These are phyloP conservation scores for Brettanomyces bruxellensis DNA, from an alignment of 805 yeast genomes.

Conservation along the genomic window DNA sequence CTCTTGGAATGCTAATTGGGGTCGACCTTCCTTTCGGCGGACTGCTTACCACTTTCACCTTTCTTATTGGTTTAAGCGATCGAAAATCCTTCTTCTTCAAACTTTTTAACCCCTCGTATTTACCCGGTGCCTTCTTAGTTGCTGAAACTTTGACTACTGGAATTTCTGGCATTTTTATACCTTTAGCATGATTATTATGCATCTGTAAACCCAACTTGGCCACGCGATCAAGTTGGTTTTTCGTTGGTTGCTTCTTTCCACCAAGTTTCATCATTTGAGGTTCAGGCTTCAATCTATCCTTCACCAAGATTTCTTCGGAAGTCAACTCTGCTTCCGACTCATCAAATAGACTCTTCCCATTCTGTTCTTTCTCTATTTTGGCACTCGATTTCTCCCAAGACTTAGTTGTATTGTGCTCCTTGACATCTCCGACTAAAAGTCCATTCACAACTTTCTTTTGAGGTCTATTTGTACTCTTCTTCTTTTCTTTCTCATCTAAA, in stretches of 20 bases:
- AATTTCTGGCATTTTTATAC: neutral
- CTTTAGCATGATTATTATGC: slow-evolving; percentile 4
- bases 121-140: neutral
- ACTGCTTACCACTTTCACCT: neutral
- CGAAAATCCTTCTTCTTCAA: slow-evolving; percentile 5
- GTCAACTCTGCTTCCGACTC: neutral
- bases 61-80: slow-evolving; percentile 5
- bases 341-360: neutral
- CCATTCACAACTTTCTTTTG: neutral
- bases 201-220: slow-evolving; percentile 10
- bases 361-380: slow-evolving; percentile 9
- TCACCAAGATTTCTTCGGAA: neutral
- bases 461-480: neutral
- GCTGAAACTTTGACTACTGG: neutral
- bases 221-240: slow-evolving; percentile 7
- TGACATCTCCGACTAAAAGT: slow-evolving; percentile 2
- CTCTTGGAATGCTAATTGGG: slow-evolving; percentile 10
- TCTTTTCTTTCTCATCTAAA: neutral
- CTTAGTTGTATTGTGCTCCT: slow-evolving; percentile 2
- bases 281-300: slow-evolving; percentile 1
- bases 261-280: slow-evolving; percentile 1
- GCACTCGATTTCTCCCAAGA: slow-evolving; percentile 6
- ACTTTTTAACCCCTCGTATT: neutral
- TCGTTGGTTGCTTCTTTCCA: slow-evolving; percentile 8
- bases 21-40: neutral